Evolutionary conservation across 805 yeast genomes (phyloP), one percentile per base, ranked within the genome.

Genomic region (Candida maltosa): DNA sequence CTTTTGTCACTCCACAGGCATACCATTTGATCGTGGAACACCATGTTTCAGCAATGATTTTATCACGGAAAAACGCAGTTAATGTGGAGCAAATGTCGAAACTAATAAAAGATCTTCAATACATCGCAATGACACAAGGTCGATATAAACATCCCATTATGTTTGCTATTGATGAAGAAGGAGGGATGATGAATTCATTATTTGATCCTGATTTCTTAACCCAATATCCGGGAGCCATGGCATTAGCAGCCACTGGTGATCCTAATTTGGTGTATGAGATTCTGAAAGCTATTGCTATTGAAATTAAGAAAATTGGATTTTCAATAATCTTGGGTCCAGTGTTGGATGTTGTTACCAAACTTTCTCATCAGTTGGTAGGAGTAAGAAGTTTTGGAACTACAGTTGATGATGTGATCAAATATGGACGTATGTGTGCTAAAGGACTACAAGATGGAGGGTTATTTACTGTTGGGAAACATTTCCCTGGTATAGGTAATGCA

Each of bases 221-320:
- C 7, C 83, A 77, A 49, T 76, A 73, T 46, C 84, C 84, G 1
- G 77, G 83, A 4, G 80, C 80, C 18, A 78, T 78, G 83, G 82
- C 79, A 3, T 52, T 78, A 16, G 74, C 76, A 3, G 81, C 83
- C 15, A 66, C 80, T 0, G 73, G 73, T 8, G 70, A 73, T 36
- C 48, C 59, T 9, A 69, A 68, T 4, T 49, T 76, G 40, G 78
- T 75, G 6, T 70, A 70, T 40, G 62, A 76, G 28, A 71, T 76
- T 2, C 70, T 71, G 37, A 65, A 70, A 28, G 83, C 83, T 2
- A 49, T 77, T 7, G 81, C 80, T 0, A 44, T 49, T 12, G 81
- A 78, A 46, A 60, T 78, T 41, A 63, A 60, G 34, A 55, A 70
- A n/a, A 66, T 78, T 8, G 85, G 85, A 7, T 65, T 78, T 35